These are phyloP conservation scores for Pythium angustatum DNA, from an alignment of 352 stramenopile genomes.

Conservation along the genomic window DNA sequence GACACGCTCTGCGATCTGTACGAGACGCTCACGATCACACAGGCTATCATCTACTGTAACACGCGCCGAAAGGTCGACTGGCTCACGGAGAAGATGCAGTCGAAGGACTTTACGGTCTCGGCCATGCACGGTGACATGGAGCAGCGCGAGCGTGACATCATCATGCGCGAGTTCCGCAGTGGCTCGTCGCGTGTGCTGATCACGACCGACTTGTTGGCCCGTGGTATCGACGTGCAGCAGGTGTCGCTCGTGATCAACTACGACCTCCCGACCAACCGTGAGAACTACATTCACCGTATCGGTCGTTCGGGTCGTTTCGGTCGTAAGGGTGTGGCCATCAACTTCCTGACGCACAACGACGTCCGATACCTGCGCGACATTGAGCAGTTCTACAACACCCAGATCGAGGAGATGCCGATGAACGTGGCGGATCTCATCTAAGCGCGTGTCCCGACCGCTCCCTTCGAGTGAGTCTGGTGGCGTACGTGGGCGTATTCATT, in stretches of 20 bases:
- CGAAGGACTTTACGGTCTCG: slow-evolving; percentile 99
- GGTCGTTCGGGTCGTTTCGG: slow-evolving; percentile 99
- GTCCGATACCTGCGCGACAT: slow-evolving; percentile 99
- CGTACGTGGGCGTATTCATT: slow-evolving; percentile 4
- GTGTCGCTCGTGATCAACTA: slow-evolving; percentile 99
- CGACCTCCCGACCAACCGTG: slow-evolving; percentile 98
- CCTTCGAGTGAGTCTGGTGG: neutral
- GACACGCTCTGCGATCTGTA: slow-evolving; percentile 98
- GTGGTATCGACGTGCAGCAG: slow-evolving; percentile 99
- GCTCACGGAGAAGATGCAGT: slow-evolving; percentile 99
- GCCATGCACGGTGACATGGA: slow-evolving; percentile 99
- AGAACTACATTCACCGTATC: slow-evolving; percentile 99
- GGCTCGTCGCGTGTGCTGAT: slow-evolving; percentile 99
- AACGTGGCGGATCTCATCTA: slow-evolving; percentile 99
- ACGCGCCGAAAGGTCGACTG: slow-evolving; percentile 98
- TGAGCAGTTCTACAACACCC: slow-evolving; percentile 99
- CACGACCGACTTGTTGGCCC: slow-evolving; percentile 98
- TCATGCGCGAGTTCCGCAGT: slow-evolving; percentile 99
- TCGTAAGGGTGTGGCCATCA: slow-evolving; percentile 99
- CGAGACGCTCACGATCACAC: slow-evolving; percentile 98
- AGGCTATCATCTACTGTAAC: slow-evolving; percentile 99
- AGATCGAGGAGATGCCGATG: slow-evolving; percentile 99
- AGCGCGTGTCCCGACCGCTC: slow-evolving; percentile 24
- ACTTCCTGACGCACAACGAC: slow-evolving; percentile 99
- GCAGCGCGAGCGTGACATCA: slow-evolving; percentile 98